Base-by-base conservation (phyloP, 352 stramenopile species). In the Pythium phragmitis region DNA sequence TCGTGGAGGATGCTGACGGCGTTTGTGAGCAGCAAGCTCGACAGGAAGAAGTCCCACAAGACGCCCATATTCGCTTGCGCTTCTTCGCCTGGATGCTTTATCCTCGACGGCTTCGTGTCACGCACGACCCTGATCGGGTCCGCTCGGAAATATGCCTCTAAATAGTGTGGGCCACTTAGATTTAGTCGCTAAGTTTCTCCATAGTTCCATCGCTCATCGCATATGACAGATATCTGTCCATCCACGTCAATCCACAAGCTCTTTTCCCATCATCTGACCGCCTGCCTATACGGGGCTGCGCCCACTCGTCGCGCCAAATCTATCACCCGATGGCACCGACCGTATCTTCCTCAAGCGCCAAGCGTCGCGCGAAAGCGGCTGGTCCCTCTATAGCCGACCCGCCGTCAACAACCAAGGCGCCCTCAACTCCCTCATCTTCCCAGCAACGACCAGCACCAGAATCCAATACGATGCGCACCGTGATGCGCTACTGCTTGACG, bases 31-130 rank as follows among this genome's bases (percentile, higher is more conserved):
- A 96, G 58, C 57, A 96, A 68, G 43, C 85, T 94, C 69, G 87
- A 87, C 36, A 94, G 82, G 68, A 96, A 81, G 67, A 96, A 91
- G 72, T 94, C 91, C 87, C 87, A 96, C 57, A 96, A 71, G 50
- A 92, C 84, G 52, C 86, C 82, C 87, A 96, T 96, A 51, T 28
- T 63, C 6, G 55, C 23, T 1, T 9, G 33, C 33, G 33, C 9
- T 39, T 19, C 21, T 11, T 49, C 37, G 50, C 17, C 4, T 41
- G 14, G 48, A 21, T 16, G 13, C 26, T 30, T 30, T 36, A 51
- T 50, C 5, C 3, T 19, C n/a, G 13, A 1, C 9, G 8, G 41
- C 60, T 70, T 70, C 57, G 57, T 70, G 57, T 66, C 52, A 17
- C 30, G 45, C 52, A 17, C 21, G 21, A 21, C 21, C 21, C 30